Evolutionary conservation across 176 grass and related monocot genomes (phyloP).

Genomic region (Eremochloa ophiuroides): DNA sequence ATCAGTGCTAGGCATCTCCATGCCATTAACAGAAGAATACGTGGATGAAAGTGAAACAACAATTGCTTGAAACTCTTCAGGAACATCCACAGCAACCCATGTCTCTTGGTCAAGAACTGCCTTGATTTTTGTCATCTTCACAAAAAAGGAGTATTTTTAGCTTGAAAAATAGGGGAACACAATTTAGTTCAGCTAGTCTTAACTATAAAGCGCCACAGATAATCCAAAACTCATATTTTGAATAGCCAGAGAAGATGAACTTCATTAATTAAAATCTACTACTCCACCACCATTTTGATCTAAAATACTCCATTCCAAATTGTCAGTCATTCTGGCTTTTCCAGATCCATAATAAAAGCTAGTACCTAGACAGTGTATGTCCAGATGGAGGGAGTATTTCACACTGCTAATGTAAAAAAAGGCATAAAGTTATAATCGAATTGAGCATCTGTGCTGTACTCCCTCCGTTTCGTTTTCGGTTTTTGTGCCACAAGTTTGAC

Average conservation of each 20-base stretch:
- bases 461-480: too few species aligned
- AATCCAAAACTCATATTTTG: background rate
- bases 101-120: constrained; percentile 99
- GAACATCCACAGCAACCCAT: constrained; percentile 86
- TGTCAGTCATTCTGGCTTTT: background rate
- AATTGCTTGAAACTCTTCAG: constrained; percentile 94
- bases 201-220: background rate
- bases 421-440: background rate
- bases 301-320: background rate
- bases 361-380: background rate
- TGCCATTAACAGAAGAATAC: constrained; percentile 61
- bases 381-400: background rate
- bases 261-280: background rate
- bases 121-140: constrained; percentile 98
- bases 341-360: background rate
- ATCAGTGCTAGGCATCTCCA: constrained; percentile 46
- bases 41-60: constrained; percentile 77
- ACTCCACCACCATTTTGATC: constrained; percentile 13
- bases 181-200: background rate
- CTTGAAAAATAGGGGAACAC: background rate
- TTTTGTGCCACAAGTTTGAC: too few species aligned
- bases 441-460: background rate
- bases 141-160: constrained; percentile 31
- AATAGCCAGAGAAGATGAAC: background rate
- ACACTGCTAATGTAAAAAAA: background rate